Conservation (phyloP, 441 rosid species). For the Francoa sonchifolia region DNA sequence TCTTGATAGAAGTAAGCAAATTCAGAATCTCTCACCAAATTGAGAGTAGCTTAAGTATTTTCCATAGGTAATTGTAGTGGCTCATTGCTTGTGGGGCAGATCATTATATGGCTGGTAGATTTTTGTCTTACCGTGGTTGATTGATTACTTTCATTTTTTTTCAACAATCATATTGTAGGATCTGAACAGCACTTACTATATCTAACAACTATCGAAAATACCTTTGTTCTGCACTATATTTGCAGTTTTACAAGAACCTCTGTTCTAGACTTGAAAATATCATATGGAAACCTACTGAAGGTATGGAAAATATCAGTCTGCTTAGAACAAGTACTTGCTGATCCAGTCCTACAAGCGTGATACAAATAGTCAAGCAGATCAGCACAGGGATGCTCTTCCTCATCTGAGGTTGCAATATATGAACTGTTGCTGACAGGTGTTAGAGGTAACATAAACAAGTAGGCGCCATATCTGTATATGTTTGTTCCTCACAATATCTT, state of each 20-base stretch:
- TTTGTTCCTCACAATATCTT: too few relatives aligned
- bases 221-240: slow-evolving; percentile 5
- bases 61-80: too few relatives aligned
- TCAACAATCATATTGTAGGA: too few relatives aligned
- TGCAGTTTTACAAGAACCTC: slow-evolving; percentile 74
- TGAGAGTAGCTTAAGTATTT: too few relatives aligned
- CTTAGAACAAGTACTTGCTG: slow-evolving; percentile 38
- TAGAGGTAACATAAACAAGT: neutral
- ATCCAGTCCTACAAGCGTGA: slow-evolving; percentile 22
- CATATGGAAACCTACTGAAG: slow-evolving; percentile 62
- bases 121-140: too few relatives aligned
- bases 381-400: neutral
- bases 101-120: too few relatives aligned
- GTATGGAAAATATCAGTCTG: slow-evolving; percentile 26
- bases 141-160: neutral
- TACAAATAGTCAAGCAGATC: slow-evolving; percentile 11
- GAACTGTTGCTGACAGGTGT: too few relatives aligned
- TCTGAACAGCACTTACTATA: neutral
- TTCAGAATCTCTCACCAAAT: too few relatives aligned
- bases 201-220: neutral
- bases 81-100: too few relatives aligned
- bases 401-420: neutral
- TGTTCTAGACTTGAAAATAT: slow-evolving; percentile 63
- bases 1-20: too few relatives aligned
- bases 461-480: neutral